Evolutionary conservation across 306 rosid genomes (phyloP), one percentile per base, ranked within the genome.

Genomic region (Gillenia trifoliata): DNA sequence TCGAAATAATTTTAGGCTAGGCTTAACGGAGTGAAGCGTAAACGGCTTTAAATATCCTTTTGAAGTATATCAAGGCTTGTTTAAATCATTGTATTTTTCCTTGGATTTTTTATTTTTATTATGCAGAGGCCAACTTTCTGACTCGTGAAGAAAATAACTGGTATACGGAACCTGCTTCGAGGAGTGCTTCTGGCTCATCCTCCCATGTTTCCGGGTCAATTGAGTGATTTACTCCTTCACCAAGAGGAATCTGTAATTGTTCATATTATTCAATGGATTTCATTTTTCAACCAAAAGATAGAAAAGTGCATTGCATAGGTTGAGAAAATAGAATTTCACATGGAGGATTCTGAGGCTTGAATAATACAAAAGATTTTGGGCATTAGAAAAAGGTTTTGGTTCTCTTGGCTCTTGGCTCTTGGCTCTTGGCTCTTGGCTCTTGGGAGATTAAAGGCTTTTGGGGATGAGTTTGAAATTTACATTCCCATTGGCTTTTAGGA

Each of bases 111-210:
- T 50, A 28, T 75, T 81, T 38, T n/a, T n/a, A n/a, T n/a, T 30
- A 56, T 86, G 85, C 97, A 91, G 98, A 94, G 85, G 96, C 98
- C 16, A 87, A 86, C 83, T 94, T 94, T 82, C 90, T 94, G 64
- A 86, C 86, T 20, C 84, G 98, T 45, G 90, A 90, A 80, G 81
- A 66, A 64, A 87, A 88, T 74, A 79, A 91, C 67, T 94, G 97
- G 98, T 94, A 94, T 81, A 86, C 17, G 82, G 95, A 90, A 79
- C 95, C 95, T n/a, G 79, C 84, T 64, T 86, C 96, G 33, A 59
- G 77, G 50, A 84, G 75, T 22, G 89, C 90, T 41, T 10, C 31
- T 61, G 54, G 82, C 80, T 54, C 85, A 23, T 57, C 86, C n/a
- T 33, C 78, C 6, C 67, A 72, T 55, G 70, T 68, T 72, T 83